These are phyloP conservation scores for Fusarium nurragi DNA, from an alignment of 2,329 filamentous ascomycete genomes.

Conservation along the genomic window DNA sequence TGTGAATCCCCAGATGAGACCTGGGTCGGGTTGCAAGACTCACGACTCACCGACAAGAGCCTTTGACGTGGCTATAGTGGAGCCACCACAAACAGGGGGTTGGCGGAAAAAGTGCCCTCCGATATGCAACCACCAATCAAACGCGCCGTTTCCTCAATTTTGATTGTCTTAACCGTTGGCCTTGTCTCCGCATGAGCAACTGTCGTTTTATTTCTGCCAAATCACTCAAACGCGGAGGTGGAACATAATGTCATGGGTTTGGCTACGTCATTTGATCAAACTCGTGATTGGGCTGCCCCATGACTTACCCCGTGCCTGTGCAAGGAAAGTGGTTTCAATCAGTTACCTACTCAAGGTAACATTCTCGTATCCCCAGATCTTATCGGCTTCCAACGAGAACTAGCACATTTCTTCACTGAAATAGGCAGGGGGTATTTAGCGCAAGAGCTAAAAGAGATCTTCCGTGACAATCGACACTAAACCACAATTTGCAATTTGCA, in stretches of 20 bases:
- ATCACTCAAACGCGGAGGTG: slow-evolving; percentile 12
- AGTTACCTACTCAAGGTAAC: not conserved
- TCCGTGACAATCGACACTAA: not conserved
- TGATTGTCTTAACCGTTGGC: slow-evolving; percentile 14
- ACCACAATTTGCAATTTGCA: too few relatives aligned
- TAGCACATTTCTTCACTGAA: not conserved
- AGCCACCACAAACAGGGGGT: slow-evolving; percentile 13
- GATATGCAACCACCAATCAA: slow-evolving; percentile 14
- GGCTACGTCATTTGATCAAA: slow-evolving; percentile 11
- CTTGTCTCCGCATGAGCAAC: slow-evolving; percentile 3
- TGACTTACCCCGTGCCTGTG: slow-evolving; percentile 1
- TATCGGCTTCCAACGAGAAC: not conserved
- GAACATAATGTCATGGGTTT: not conserved
- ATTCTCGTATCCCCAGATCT: not conserved
- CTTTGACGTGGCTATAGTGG: slow-evolving; percentile 39
- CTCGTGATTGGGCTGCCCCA: not conserved
- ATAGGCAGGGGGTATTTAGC: not conserved
- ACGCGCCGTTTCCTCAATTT: not conserved
- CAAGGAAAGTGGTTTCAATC: not conserved
- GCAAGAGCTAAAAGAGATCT: not conserved
- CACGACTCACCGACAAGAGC: slow-evolving; percentile 39
- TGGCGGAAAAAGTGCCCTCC: slow-evolving; percentile 35
- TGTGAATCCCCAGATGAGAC: slow-evolving; percentile 29
- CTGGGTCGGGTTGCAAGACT: slow-evolving; percentile 30
- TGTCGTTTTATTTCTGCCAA: slow-evolving; percentile 18